Evolutionary conservation across 2,329 filamentous ascomycete genomes (phyloP), one percentile per base, ranked within the genome.

Genomic region (Cytospora piceicola): DNA sequence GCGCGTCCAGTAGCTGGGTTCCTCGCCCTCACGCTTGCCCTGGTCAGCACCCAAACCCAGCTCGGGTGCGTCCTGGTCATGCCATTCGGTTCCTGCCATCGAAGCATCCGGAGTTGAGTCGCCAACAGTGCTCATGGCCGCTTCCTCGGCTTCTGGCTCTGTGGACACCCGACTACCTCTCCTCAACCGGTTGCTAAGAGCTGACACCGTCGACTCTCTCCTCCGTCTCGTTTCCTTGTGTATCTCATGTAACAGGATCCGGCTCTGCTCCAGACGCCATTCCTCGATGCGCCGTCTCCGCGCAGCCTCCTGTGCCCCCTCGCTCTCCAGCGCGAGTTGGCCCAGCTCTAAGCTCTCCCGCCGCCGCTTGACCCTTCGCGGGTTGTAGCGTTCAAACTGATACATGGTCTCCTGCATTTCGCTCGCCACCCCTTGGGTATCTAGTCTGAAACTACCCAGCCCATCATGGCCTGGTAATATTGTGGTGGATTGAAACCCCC

Each of bases 401-500:
- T 93, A 97, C 56, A 97, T 79, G 69, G 94, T 91, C 68, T 96
- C 90, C 74, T 97, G 93, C 27, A 93, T 83, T 53, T 87, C 84
- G 1, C 77, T 73, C 2, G 80, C 80, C 70, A 84, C 73, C 68
- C 80, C 73, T 74, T 85, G 78, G 70, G 87, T 74, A 79, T 92
- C 75, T 73, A 92, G 67, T 77, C 82, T 86, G 76, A 99, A 99
- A 8, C 90, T 92, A 5, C 95, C 95, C 55, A 98, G 78, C 1
- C 95, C 95, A 80, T 99, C 94, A 74, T 99, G 95, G 0, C 89
- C 87, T 0, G 95, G 95, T n/a, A 99, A 84, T 2, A 97, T 87
- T 0, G 91, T 88, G 22, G 84, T 82, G 24, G 86, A 81, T 64
- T 85, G 80, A 53, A 68, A 77, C 77, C 68, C 78, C 75, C 66